Evolutionary conservation across 305 asterid species (phyloP), one percentile per base, ranked within the genome.

Genomic region (Euphrasia arctica): DNA sequence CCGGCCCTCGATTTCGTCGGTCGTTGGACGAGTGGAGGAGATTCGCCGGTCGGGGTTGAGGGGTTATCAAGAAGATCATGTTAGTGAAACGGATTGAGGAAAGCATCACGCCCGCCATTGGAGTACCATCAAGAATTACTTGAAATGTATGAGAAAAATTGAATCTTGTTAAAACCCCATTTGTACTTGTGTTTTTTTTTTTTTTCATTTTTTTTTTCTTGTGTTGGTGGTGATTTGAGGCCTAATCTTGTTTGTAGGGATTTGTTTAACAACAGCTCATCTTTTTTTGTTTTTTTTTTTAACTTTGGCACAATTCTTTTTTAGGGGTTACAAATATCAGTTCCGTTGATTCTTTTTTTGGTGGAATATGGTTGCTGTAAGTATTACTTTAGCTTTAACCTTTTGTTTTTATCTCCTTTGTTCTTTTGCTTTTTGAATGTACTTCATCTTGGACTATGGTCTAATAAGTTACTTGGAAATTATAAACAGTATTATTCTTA

Each of bases 361-460:
- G 68, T 84, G 80, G 87, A 75, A 77, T 64, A 67, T 80, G 84
- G 91, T 82, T 76, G 86, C 79, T 83, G 95, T 87, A 85, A 87
- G 83, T 85, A 90, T 85, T 81, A 75, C 80, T 72, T 76, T 74
- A 72, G 80, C 86, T 78, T 80, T 86, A 73, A 64, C 88, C 74
- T 79, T 82, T 63, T 27, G 52, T 79, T 77, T 56, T 69, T 54
- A 39, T 27, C 27, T 51, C 51, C 32, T 65, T 3, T n/a, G 58
- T 27, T 61, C 66, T 52, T 70, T 75, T 64, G 34, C 52, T 48
- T 75, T 72, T 54, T 56, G 66, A 70, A 73, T 74, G 72, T 67
- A 56, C 78, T 65, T 67, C 70, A 66, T 41, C 56, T 42, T 58
- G 18, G 14, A 8, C 14, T 54, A 10, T 18, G 22, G 22, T 18